These are phyloP conservation scores for Crucihimalaya himalaica DNA, from an alignment of 345 rosid species.

Conservation along the genomic window DNA sequence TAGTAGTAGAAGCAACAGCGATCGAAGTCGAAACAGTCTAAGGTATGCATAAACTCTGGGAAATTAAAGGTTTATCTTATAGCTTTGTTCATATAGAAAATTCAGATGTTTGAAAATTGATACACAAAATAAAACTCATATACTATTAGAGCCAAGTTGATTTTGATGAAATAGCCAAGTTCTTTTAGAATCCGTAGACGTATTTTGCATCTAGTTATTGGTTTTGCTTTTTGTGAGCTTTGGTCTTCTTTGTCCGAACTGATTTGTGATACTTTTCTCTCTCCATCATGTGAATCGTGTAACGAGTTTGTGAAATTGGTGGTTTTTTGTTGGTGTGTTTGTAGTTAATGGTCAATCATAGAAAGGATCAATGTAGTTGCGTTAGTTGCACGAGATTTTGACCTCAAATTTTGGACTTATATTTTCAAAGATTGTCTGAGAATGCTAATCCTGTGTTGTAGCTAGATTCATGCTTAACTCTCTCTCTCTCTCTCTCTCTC, in stretches of 20 bases:
- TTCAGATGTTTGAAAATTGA: background rate
- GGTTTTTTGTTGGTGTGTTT: slow-evolving; percentile 1
- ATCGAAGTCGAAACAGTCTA: slow-evolving; percentile 37
- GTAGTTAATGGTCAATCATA: slow-evolving; percentile 17
- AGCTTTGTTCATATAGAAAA: slow-evolving; percentile 8
- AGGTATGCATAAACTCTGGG: slow-evolving; percentile 40
- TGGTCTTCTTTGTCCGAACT: background rate
- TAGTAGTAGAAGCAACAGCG: slow-evolving; percentile 52
- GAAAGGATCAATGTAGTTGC: slow-evolving; percentile 25
- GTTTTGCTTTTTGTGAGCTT: background rate
- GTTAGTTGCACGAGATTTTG: slow-evolving; percentile 18
- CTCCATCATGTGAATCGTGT: slow-evolving; percentile 4
- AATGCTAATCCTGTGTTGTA: slow-evolving; percentile 10
- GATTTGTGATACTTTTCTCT: slow-evolving; percentile 6
- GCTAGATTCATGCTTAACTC: background rate
- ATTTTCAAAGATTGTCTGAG: background rate
- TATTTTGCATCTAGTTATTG: background rate
- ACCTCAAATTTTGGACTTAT: slow-evolving; percentile 13
- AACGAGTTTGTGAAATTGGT: background rate
- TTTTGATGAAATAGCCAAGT: background rate
- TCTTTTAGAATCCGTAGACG: background rate
- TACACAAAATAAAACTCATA: background rate
- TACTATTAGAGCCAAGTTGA: background rate
- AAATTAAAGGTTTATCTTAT: background rate
- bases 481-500: background rate